Evolutionary conservation across 768 basidiomycete species (phyloP), one percentile per base, ranked within the genome.

Genomic region (Podaxis sp.): DNA sequence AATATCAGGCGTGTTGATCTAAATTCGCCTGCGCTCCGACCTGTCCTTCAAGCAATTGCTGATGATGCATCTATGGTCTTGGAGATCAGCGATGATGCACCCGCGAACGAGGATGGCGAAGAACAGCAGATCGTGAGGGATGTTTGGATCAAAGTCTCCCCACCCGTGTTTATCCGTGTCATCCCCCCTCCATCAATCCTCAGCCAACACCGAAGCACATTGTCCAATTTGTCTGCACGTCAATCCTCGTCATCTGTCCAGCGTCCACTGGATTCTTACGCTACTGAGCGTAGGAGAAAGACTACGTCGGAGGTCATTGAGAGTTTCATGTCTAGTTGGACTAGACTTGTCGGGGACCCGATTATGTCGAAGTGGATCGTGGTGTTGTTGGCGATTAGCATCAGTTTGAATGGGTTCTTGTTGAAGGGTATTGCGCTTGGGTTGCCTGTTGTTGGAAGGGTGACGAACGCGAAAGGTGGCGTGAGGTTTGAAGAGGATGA

Each of bases 331-430:
- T 85, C 85, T 47, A 82, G 85, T 3, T 98, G 96, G 96, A 93
- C 93, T 8, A 77, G 80, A 13, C 87, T 98, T 66, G 94, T 98
- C 55, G 94, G 94, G 40, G 96, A 99, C 70, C 96, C 96, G 1
- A 85, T 98, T 55, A 76, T 98, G 64, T 89, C 86, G 69, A 98
- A 98, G 77, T 96, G 93, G 91, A 95, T 98, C 71, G 92, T 98
- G 54, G 82, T 93, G 60, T 81, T 91, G 15, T 85, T 99, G 24
- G 90, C 87, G 2, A 82, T 96, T 63, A 91, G 89, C 63, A 90
- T 98, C 62, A 84, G 88, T 60, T 80, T 99, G 61, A 99, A 99
- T 65, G 96, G 95, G 3, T 98, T 93, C 71, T 81, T 98, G 15
- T 83, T 99, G 63, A 96, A 94, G 74, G 91, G 90, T 3, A 89